These are phyloP conservation scores for Porcisia deanei DNA, from an alignment of 208 protist genomes.

Conservation along the genomic window DNA sequence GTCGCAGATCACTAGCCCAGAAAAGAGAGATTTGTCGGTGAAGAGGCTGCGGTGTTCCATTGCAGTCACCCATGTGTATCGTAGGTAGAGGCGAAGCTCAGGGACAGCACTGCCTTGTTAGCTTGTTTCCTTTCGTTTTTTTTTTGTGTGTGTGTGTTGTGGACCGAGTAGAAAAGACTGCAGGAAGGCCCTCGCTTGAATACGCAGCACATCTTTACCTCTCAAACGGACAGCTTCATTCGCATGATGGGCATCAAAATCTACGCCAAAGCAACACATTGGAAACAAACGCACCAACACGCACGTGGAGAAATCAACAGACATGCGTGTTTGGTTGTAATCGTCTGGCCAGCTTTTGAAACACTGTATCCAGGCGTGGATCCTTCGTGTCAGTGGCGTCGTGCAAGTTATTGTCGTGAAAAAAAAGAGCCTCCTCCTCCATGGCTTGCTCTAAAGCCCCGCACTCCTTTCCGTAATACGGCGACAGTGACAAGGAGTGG, in stretches of 20 bases:
- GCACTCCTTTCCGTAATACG: constrained; percentile 70
- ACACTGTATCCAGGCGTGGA: constrained; percentile 10
- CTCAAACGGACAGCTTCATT: too few relatives aligned
- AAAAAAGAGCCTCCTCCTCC: constrained; percentile 80
- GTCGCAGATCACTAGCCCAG: neutral
- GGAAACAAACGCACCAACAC: neutral
- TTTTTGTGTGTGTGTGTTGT: neutral
- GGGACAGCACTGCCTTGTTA: neutral
- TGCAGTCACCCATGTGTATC: neutral
- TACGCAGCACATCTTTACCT: neutral
- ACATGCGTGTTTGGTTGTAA: neutral
- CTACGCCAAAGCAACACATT: neutral
- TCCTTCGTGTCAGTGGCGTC: constrained; percentile 2
- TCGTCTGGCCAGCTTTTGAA: constrained; percentile 19
- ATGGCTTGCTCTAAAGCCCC: constrained; percentile 69
- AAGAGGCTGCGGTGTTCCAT: neutral
- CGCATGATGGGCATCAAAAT: neutral
- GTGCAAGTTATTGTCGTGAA: constrained; percentile 33
- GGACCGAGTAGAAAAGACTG: neutral
- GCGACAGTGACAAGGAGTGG: constrained; percentile 43
- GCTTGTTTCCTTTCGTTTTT: neutral
- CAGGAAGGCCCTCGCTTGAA: neutral
- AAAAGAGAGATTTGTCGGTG: neutral
- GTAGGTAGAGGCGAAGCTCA: too few relatives aligned
- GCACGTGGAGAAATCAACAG: neutral